Evolutionary conservation across 2,329 filamentous ascomycete species (phyloP).

Genomic region (Tolypocladium endophyticum): DNA sequence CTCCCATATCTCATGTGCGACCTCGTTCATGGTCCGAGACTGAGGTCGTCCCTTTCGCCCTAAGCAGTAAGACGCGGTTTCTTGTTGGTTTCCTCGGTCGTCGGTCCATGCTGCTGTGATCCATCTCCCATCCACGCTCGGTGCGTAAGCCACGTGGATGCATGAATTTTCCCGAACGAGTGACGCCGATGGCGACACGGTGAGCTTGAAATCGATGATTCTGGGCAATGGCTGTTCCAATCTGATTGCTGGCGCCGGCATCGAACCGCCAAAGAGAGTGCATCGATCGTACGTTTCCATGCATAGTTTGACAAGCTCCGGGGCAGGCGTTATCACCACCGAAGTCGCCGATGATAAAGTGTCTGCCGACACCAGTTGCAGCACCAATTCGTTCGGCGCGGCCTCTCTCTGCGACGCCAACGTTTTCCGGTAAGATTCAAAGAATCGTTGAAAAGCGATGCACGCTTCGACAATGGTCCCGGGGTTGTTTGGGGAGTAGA

Average conservation of each 20-base stretch:
- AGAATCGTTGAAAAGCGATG: conserved; percentile 61
- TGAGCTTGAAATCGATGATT: conserved; percentile 65
- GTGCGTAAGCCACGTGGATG: conserved; percentile 70
- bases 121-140: conserved; percentile 68
- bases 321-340: conserved; percentile 50
- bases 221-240: conserved; percentile 62
- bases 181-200: conserved; percentile 56
- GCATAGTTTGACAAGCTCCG: conserved; percentile 52
- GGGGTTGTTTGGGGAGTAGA: conserved; percentile 56
- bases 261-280: conserved; percentile 41
- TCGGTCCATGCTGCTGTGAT: conserved; percentile 74
- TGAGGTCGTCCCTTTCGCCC: conserved; percentile 44
- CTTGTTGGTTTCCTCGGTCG: conserved; percentile 62
- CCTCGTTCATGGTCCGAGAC: conserved; percentile 44
- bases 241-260: conserved; percentile 60
- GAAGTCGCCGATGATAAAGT: conserved; percentile 54
- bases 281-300: conserved; percentile 73
- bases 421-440: conserved; percentile 43
- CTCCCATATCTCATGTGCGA: conserved; percentile 69
- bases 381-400: conserved; percentile 54
- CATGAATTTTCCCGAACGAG: conserved; percentile 69
- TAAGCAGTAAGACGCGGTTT: conserved; percentile 63
- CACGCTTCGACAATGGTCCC: conserved; percentile 60
- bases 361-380: conserved; percentile 64
- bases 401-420: conserved; percentile 29